Evolutionary conservation across 164 flowering plant genomes (phyloP).

Genomic region (Houttuynia cordata): DNA sequence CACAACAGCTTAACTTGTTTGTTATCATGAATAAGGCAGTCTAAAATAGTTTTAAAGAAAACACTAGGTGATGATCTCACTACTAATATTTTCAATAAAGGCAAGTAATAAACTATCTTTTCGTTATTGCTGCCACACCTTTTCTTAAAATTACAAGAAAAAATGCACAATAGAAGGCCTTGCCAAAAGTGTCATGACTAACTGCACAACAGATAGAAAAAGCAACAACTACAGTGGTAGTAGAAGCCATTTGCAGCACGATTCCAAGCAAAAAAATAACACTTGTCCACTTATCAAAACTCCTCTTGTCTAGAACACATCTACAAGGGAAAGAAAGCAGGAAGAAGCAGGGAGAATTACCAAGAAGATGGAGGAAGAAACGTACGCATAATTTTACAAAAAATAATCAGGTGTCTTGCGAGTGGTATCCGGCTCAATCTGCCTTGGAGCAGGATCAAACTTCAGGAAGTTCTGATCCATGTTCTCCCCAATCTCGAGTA

Average conservation of each 20-base stretch:
- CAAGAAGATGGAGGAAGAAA: constrained; percentile 6
- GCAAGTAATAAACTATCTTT: not conserved
- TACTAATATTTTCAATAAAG: too few relatives aligned
- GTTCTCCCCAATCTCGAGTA: constrained; percentile 37
- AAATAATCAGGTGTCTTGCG: constrained; percentile 45
- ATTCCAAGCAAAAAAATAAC: constrained; percentile 19
- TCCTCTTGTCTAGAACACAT: constrained; percentile 21
- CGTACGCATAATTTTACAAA: constrained; percentile 14
- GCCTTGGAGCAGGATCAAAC: constrained; percentile 43
- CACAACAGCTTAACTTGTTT: too few relatives aligned
- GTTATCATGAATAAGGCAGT: too few relatives aligned
- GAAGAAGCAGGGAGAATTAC: constrained; percentile 12
- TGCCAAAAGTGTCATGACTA: not conserved
- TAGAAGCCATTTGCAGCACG: constrained; percentile 8
- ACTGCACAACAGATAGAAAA: constrained; percentile 4
- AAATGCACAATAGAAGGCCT: constrained; percentile 6
- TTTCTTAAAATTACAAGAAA: constrained; percentile 14
- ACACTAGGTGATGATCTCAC: too few relatives aligned
- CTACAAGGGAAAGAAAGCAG: constrained; percentile 13
- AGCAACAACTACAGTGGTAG: constrained; percentile 1
- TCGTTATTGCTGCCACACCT: constrained; percentile 13
- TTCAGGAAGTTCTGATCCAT: constrained; percentile 42
- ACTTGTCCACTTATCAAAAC: constrained; percentile 12
- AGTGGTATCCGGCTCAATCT: constrained; percentile 34
- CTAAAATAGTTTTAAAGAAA: too few relatives aligned